Conservation (phyloP, 106 monocot species). For the Platanthera guangdongensis region DNA sequence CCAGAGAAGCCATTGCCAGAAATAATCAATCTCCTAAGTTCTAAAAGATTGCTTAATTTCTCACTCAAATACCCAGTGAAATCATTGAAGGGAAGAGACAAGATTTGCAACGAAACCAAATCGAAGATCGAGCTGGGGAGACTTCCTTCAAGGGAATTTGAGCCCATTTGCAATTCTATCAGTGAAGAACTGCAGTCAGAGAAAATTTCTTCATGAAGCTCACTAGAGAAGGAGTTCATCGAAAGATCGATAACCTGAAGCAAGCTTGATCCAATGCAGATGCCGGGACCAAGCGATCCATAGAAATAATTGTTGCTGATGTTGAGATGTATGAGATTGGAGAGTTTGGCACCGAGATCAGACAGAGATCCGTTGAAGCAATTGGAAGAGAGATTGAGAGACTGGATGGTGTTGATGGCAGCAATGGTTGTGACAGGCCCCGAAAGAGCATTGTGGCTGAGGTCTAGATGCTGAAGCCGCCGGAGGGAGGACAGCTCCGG, state of each 20-base stretch:
- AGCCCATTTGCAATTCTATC: constrained; percentile 30
- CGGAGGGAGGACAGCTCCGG: constrained; percentile 15
- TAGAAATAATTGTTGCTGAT: constrained; percentile 49
- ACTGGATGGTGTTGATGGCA: constrained; percentile 14
- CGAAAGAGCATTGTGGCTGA: constrained; percentile 47
- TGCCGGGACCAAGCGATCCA: constrained; percentile 22
- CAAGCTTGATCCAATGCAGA: constrained; percentile 33
- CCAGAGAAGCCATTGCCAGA: constrained; percentile 44
- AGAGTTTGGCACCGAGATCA: constrained; percentile 3
- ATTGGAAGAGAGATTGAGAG: constrained; percentile 47
- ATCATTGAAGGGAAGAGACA: constrained; percentile 31
- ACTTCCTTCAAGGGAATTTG: constrained; percentile 43
- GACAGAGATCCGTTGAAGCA: constrained; percentile 32
- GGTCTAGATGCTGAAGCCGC: constrained; percentile 33
- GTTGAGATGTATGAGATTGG: constrained; percentile 28
- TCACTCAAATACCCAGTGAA: constrained; percentile 29
- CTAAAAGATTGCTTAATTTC: constrained; percentile 26
- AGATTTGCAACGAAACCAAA: constrained; percentile 26
- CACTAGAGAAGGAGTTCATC: constrained; percentile 33
- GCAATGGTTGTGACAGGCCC: constrained; percentile 18
- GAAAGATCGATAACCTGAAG: constrained; percentile 44
- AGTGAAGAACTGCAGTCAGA: constrained; percentile 34
- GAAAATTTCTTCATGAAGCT: constrained; percentile 15
- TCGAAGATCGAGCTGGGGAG: constrained; percentile 44
- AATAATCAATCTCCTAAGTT: constrained; percentile 25